A percentile compares a stretch with the other conserved stretches of the same genome.
phyloP scores from a whole-genome alignment of 257 asterid species.

The Knoxia roxburghii region DNA sequence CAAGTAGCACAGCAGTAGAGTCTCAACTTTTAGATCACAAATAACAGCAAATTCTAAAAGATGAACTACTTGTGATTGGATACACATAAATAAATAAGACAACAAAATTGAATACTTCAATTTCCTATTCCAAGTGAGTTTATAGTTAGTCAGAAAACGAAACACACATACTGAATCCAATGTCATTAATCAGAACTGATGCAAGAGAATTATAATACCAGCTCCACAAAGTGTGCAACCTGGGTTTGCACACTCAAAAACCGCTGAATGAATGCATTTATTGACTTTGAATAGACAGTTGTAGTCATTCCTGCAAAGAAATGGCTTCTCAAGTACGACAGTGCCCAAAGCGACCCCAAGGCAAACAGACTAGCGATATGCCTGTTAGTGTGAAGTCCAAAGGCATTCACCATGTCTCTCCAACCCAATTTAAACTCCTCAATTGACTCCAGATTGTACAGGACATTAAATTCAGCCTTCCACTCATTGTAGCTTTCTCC shows the following conservation, averaged over 20 bases:
- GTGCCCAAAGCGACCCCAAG: slow-evolving; percentile 76
- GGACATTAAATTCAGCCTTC: slow-evolving; percentile 85
- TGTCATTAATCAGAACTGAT: background rate
- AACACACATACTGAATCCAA: background rate
- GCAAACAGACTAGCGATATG: slow-evolving; percentile 76
- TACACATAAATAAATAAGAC: background rate
- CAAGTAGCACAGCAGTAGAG: background rate
- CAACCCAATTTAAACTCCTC: slow-evolving; percentile 94
- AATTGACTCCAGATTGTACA: slow-evolving; percentile 67
- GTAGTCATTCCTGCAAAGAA: slow-evolving; percentile 91
- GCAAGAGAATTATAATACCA: slow-evolving; percentile 41
- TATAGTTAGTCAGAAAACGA: background rate
- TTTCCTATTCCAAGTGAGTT: background rate
- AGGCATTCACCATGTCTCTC: slow-evolving; percentile 86
- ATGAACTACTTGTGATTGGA: background rate
- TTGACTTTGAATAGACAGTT: slow-evolving; percentile 72
- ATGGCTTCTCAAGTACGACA: slow-evolving; percentile 92
- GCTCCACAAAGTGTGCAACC: slow-evolving; percentile 92
- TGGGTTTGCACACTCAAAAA: slow-evolving; percentile 94
- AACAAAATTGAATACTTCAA: background rate
- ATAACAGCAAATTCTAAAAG: background rate
- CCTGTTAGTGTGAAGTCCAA: slow-evolving; percentile 82
- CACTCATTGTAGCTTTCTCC: slow-evolving; percentile 93
- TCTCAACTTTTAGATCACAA: slow-evolving; percentile 4
- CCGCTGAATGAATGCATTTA: slow-evolving; percentile 89